Base-by-base conservation (phyloP, 495 filamentous ascomycete species). In the Xylaria castorea region DNA sequence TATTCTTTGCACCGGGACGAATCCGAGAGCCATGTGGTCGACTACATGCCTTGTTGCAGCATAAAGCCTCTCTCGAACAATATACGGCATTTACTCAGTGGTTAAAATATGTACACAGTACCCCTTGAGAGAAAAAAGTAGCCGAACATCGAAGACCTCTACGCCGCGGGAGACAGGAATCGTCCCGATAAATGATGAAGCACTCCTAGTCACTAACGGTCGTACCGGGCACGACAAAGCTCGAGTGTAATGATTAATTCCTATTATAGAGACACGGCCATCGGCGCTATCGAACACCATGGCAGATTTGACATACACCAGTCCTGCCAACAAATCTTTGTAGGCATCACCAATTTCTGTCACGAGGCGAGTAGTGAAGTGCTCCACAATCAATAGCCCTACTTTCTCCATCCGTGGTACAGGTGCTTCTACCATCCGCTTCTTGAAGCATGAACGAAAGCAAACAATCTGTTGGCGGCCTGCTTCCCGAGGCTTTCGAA, bases 11-110 rank as follows among this genome's bases (percentile, higher is more conserved):
- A 8, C 16, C 22, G 14, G 3, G 30, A 30, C 34, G 5, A 34
- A 68, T 25, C 36, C 50, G 36, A 68, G 66, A 42, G n/a, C 48
- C 32, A n/a, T 42, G 32, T 42, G 36, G 50, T 38, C 34, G 48
- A 36, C 18, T 30, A 57, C 25, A 32, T 51, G 11, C 66, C 36
- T 27, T 53, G 32, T 38, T 53, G 30, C 65, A 53, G 5, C 38
- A 27, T 38, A 38, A 38, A 38, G 1, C 1, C 50, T 44, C 66
- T 0, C 2, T 36, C 11, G 64, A 66, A 32, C 30, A 50, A 7
- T 42, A 20, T 55, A n/a, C 48, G 50, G 32, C 32, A 27, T 57
- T 5, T 68, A 32, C 11, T 57, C 5, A 14, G 8, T 20, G 48
- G 48, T 40, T 42, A 55, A 27, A 68, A 38, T 22, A 7, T 16